Base-by-base conservation (phyloP, 768 basidiomycete species). In the Boletales sp. region DNA sequence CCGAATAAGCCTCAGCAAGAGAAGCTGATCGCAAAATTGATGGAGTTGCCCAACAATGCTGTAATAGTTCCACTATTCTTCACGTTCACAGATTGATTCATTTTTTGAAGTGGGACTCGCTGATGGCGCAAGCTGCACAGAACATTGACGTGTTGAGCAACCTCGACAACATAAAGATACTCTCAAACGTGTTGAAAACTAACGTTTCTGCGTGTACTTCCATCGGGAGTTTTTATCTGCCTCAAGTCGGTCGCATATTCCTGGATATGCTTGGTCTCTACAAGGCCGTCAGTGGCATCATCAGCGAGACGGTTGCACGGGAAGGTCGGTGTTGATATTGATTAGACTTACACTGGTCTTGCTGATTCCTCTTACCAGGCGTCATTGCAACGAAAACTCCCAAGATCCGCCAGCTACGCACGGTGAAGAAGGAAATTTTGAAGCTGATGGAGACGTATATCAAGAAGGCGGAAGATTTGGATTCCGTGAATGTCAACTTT, bases 361-460 rank as follows among this genome's bases (percentile, higher is more conserved):
- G 44, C 51, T 52, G 50, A 48, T 21, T n/a, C 14, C 12, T 33
- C 43, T 43, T 39, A 42, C 60, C 36, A 94, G 92, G 94, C 31
- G 70, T 84, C 36, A 84, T 97, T 64, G 93, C 94, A 5, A 97
- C 95, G 14, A 94, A 94, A 72, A 98, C 94, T 3, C 94, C 95
- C 9, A 96, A 96, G 77, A 83, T 98, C 58, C 84, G 96, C 51
- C 86, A 91, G 55, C 73, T 98, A 46, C 79, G 96, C 53, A 97
- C 95, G 4, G 94, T 99, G 59, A 98, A 98, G 75, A 98, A 98
- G 73, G 96, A 99, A 68, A 92, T 98, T 41, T 70, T 99, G 57
- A 94, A 93, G 74, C 72, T 97, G 46, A 94, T 98, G 81, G 96
- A 99, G 69, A 96, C 91, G 1, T 98, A 97, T 68, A 87, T 98